phyloP scores from a whole-genome alignment of 345 rosid species.

The Gossypium turneri region DNA sequence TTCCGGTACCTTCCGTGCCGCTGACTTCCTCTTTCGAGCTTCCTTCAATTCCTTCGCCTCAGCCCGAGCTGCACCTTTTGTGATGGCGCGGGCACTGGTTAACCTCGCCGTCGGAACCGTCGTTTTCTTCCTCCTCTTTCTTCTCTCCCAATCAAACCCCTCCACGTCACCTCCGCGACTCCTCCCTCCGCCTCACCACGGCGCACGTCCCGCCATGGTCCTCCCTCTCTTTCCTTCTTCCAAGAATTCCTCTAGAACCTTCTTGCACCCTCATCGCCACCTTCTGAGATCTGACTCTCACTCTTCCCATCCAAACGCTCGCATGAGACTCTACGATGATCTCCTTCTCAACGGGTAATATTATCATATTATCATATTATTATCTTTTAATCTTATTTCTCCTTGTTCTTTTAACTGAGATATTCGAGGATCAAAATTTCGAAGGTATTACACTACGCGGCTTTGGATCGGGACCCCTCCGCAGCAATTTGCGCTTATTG shows the following conservation, averaged over 20 bases:
- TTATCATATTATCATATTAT: not conserved
- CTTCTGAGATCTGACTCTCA: conserved; percentile 49
- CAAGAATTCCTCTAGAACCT: conserved; percentile 33
- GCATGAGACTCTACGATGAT: conserved; percentile 93
- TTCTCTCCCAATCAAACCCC: conserved; percentile 22
- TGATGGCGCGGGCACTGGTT: conserved; percentile 27
- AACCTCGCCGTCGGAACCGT: conserved; percentile 9
- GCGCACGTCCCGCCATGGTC: conserved; percentile 52
- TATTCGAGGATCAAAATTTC: conserved; percentile 12
- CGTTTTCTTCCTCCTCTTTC: conserved; percentile 20
- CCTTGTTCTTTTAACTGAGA: not conserved
- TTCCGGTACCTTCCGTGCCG: conserved; percentile 8
- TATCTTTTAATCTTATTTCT: not conserved
- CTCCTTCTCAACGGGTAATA: conserved; percentile 79
- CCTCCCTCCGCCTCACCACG: conserved; percentile 24
- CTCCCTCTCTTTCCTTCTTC: conserved; percentile 67
- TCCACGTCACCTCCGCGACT: conserved; percentile 23
- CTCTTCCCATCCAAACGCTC: conserved; percentile 49
- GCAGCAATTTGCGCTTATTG: conserved; percentile 82
- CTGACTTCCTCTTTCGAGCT: conserved; percentile 13
- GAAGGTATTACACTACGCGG: conserved; percentile 81
- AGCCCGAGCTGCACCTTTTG: not conserved
- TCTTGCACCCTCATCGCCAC: conserved; percentile 37
- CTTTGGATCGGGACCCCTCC: conserved; percentile 97
- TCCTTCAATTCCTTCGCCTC: not conserved